These are phyloP conservation scores for Eutrema heterophyllum DNA, from an alignment of 345 rosid species.

Conservation along the genomic window DNA sequence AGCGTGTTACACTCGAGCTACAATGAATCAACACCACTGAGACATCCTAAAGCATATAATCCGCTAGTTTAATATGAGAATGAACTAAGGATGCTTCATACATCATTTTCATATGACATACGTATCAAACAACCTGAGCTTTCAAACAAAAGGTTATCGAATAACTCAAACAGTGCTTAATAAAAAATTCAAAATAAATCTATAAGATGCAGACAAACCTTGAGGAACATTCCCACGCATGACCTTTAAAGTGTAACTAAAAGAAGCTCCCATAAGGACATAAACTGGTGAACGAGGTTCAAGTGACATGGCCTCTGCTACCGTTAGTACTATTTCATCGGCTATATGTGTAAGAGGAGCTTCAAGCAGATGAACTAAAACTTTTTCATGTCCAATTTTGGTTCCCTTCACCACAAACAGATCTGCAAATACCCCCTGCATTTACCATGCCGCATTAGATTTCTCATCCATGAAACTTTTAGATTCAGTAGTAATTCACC, in stretches of 20 bases:
- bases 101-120: not conserved
- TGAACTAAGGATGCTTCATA: not conserved
- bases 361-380: slow-evolving; percentile 78
- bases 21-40: not conserved
- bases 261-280: slow-evolving; percentile 74
- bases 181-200: not conserved
- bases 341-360: slow-evolving; percentile 53
- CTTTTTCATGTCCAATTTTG: slow-evolving; percentile 81
- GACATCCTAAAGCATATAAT: not conserved
- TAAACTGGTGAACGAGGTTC: slow-evolving; percentile 88
- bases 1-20: not conserved
- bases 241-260: slow-evolving; percentile 67
- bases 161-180: slow-evolving; percentile 1
- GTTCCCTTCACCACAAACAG: slow-evolving; percentile 77
- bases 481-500: slow-evolving; percentile 2
- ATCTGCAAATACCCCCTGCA: slow-evolving; percentile 91
- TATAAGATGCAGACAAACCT: slow-evolving; percentile 43
- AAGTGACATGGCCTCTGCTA: slow-evolving; percentile 96
- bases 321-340: slow-evolving; percentile 75
- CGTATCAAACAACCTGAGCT: not conserved
- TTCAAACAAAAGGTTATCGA: not conserved
- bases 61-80: not conserved
- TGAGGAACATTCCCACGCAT: slow-evolving; percentile 71
- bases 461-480: slow-evolving; percentile 8
- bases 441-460: not conserved